These are phyloP conservation scores for Nematodospora valgi DNA, from an alignment of 805 yeast genomes.

Conservation along the genomic window DNA sequence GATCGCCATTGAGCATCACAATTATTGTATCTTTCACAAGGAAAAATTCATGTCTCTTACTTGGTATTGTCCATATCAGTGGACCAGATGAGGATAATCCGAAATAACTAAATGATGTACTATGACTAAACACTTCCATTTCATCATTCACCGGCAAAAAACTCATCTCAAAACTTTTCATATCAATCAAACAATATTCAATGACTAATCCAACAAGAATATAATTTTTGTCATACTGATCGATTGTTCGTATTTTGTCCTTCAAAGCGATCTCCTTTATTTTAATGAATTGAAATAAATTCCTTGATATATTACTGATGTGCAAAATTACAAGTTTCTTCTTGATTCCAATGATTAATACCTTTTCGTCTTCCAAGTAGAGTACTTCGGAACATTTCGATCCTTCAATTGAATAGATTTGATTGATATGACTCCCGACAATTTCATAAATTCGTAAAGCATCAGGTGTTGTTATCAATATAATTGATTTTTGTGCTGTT, in stretches of 20 bases:
- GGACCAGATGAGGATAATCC: constrained; percentile 33
- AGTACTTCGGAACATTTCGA: constrained; percentile 14
- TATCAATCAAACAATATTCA: constrained; percentile 25
- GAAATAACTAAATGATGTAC: constrained; percentile 36
- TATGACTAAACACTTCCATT: constrained; percentile 14
- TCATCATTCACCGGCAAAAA: constrained; percentile 21
- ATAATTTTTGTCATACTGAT: constrained; percentile 9
- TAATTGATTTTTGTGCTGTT: constrained; percentile 5
- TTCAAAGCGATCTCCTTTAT: constrained; percentile 24
- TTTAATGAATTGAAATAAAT: constrained; percentile 24
- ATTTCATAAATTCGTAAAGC: constrained; percentile 22
- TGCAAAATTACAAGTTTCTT: constrained; percentile 27
- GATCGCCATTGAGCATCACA: constrained; percentile 6
- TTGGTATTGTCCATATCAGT: constrained; percentile 18
- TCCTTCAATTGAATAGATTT: constrained; percentile 28
- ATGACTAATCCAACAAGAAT: constrained; percentile 22
- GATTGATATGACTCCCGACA: constrained; percentile 32
- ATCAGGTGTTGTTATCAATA: constrained; percentile 24
- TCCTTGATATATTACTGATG: constrained; percentile 27
- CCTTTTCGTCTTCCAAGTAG: constrained; percentile 16
- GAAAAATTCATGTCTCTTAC: constrained; percentile 15
- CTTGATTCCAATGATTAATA: constrained; percentile 26
- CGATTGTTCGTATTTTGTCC: constrained; percentile 27
- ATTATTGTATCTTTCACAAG: constrained; percentile 29
- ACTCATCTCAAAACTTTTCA: constrained; percentile 14